Evolutionary conservation across 2,329 filamentous ascomycete genomes (phyloP), one percentile per base, ranked within the genome.

Genomic region (Lecanoromycetidae sp.): DNA sequence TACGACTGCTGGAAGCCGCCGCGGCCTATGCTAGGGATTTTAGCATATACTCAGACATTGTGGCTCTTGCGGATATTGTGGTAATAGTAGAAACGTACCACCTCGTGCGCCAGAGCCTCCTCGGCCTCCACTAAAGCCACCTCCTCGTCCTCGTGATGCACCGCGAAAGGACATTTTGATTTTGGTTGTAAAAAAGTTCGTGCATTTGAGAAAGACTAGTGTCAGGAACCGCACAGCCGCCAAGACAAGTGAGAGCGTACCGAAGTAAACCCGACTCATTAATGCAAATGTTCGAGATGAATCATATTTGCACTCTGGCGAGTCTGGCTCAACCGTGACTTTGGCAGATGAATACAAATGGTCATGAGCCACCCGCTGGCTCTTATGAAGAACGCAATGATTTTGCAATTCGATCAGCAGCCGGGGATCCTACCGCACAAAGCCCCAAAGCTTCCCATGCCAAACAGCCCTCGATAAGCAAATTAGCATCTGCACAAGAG

Each of bases 101-200:
- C 52, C 66, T 57, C 66, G 63, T 53, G 67, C 69, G 54, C 71
- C 70, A 56, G 66, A 64, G 56, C 64, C 62, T 53, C 71, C 69
- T 58, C 76, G 69, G 51, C 68, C 65, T 53, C 74, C 72, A 60
- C 69, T 66, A 54, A 67, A 70, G 53, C 70, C 67, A 41, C 68
- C 66, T 52, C 71, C 70, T 55, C 71, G 67, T 56, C 68, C 68
- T 57, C 70, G 66, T 52, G 60, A 57, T 50, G 59, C 57, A 55
- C 73, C 73, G 64, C 78, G 74, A 65, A 79, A 82, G 62, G 79
- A 77, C 80, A 81, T 82, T 54, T 58, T 72, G 57, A 50, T 34
- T 15, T n/a, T 30, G 30, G 17, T 17, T 41, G 12, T n/a, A 33
- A 3, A 19, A 32, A 38, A 29, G n/a, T 8, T 23, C 12, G 2